Evolutionary conservation across 352 stramenopile genomes (phyloP).

Genomic region (Phytophthora kernoviae): DNA sequence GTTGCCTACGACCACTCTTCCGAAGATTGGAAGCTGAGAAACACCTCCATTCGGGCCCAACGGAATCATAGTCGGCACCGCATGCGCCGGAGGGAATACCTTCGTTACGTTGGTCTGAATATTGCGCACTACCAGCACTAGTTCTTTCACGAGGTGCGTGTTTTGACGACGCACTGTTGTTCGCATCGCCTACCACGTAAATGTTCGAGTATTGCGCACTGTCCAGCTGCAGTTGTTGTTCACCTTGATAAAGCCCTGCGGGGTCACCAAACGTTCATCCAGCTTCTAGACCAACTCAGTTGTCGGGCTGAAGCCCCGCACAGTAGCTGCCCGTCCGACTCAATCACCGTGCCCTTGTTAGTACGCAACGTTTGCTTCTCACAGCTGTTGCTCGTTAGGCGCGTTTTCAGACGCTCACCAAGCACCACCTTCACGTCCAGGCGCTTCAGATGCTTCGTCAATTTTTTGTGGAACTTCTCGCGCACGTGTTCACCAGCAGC

Average conservation of each 20-base stretch:
- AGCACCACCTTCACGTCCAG: constrained; percentile 50
- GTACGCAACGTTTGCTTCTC: constrained; percentile 36
- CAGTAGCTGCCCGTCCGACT: constrained; percentile 43
- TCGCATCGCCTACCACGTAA: constrained; percentile 49
- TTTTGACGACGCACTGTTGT: constrained; percentile 48
- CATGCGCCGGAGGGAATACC: constrained; percentile 38
- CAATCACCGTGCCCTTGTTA: constrained; percentile 41
- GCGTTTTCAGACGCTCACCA: constrained; percentile 37
- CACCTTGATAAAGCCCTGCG: constrained; percentile 36
- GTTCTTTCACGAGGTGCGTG: constrained; percentile 40
- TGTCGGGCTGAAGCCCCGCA: constrained; percentile 29
- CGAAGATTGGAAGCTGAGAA: constrained; percentile 52
- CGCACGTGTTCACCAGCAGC: constrained; percentile 35
- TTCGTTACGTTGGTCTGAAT: constrained; percentile 38
- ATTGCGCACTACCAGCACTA: constrained; percentile 42
- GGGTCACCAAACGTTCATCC: constrained; percentile 33
- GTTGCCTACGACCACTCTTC: constrained; percentile 54
- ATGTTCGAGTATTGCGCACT: constrained; percentile 34
- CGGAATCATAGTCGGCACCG: constrained; percentile 43
- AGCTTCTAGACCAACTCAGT: constrained; percentile 26
- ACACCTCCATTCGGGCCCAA: constrained; percentile 61
- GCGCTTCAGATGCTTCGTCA: constrained; percentile 24
- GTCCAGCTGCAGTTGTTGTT: constrained; percentile 44
- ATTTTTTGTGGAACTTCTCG: constrained; percentile 41
- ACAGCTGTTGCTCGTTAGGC: constrained; percentile 32